Base-by-base conservation (phyloP, 2,329 filamentous ascomycete genomes). In the Talaromyces sp. region DNA sequence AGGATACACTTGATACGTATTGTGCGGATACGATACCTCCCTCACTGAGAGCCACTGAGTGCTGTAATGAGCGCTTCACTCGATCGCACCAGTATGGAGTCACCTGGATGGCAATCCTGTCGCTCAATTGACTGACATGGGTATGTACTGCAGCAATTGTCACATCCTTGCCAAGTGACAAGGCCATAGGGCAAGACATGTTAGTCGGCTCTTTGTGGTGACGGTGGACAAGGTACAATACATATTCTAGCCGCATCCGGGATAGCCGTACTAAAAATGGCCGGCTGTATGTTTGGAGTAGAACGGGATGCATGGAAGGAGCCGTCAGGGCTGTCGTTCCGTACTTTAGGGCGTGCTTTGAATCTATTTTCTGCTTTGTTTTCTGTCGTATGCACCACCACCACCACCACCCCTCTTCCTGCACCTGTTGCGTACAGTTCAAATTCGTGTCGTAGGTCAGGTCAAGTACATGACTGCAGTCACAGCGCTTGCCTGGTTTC, bases 331-430 rank as follows among this genome's bases (percentile, higher is more conserved):
- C 58, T 33, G 46, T 39, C 46, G 58, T 60, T 60, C 58, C 58
- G 58, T 60, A 33, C 33, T 54, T 54, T 54, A 60, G 58, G 58
- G 58, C 58, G 44, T 59, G 57, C 25, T 23, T 42, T 57, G 23
- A 25, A 28, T 28, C 37, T 57, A 28, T 31, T 57, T 42, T 39
- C 23, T 16, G 3, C 16, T 40, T 40, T 12, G 14, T 40, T 14
- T 39, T 39, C 12, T 33, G 28, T 28, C 16, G 11, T 33, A 25
- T 33, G 9, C 8, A 18, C 37, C n/a, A n/a, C 18, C 50, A 55
- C 37, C 33, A 39, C n/a, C 37, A 39, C 23, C 37, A 18, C 50
- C 18, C 54, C 21, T 57, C 35, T 31, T 42, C 35, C 35, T 42
- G 54, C 37, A 28, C 33, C 37, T 39, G n/a, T 28, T 55, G 37